Base-by-base conservation (phyloP, 495 filamentous ascomycete species). In the Aspergillus asperescens region DNA sequence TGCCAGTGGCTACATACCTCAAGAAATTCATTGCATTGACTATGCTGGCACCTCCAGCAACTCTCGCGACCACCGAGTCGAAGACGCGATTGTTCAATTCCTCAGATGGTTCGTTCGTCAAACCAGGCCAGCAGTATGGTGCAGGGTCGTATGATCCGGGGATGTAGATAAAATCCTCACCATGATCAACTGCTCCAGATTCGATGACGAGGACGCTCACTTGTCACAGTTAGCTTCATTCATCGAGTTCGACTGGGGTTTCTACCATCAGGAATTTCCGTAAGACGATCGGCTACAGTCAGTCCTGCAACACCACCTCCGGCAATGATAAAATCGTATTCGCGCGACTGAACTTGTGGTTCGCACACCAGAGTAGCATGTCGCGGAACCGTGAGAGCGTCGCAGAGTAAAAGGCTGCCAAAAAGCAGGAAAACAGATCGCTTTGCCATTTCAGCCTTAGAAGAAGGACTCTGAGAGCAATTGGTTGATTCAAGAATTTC, bases 81-180 rank as follows among this genome's bases (percentile, higher is more conserved):
- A 45, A 45, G 24, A 45, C 42, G 4, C 42, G n/a, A 19, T 45
- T 45, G 27, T 45, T 45, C 12, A 45, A 10, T 31, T 12, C 24
- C 27, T 15, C 27, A 5, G 8, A 25, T 7, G 42, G 42, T 19
- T 45, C 25, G 12, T 23, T 31, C 13, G 9, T 16, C 31, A 45
- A 18, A 12, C 42, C 42, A 29, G 8, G 42, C 42, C 42, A 31
- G 42, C 13, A 4, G 19, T 31, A 31, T 3, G 42, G 42, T 5
- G 15, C 20, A 28, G 3, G 16, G 18, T 45, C 42, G 25, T 45
- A 45, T 18, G 24, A 23, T 5, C 25, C 24, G 24, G 25, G 42
- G 12, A 45, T 13, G 16, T 45, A 42, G 10, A 42, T 31, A 10
- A 31, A 45, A 15, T 25, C 25, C 15, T 45, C 24, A n/a, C 22